Percentiles rank a stretch among this genome's conserved stretches.
Evolutionary conservation across 371 early-diverging fungal species (phyloP).

Genomic region (Circinella minor): DNA sequence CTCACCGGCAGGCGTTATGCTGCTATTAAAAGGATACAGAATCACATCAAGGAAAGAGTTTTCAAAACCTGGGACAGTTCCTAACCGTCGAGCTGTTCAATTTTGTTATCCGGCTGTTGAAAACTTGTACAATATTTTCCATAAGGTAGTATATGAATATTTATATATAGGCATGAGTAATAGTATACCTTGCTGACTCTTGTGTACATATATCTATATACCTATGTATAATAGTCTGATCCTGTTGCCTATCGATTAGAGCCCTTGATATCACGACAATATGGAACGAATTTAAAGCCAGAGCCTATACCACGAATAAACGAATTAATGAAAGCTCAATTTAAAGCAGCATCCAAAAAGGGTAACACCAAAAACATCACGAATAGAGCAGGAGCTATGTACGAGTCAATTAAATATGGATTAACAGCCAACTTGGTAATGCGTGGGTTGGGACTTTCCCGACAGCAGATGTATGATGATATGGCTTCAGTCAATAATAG

Average conservation of each 20-base stretch:
- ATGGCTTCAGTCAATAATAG: slow-evolving; percentile 27
- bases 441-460: slow-evolving; percentile 55
- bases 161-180: too few relatives aligned
- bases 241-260: slow-evolving; percentile 73
- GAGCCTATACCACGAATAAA: slow-evolving; percentile 79
- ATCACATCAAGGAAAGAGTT: slow-evolving; percentile 54
- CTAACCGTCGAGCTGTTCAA: not conserved
- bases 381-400: slow-evolving; percentile 73
- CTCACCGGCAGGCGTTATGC: slow-evolving; percentile 78
- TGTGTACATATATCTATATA: not conserved
- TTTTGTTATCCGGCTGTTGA: slow-evolving; percentile 67
- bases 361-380: slow-evolving; percentile 71
- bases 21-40: slow-evolving; percentile 72
- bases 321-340: slow-evolving; percentile 71
- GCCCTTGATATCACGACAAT: slow-evolving; percentile 66
- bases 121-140: slow-evolving; percentile 83
- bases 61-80: slow-evolving; percentile 21
- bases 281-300: slow-evolving; percentile 62
- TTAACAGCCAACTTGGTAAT: slow-evolving; percentile 60
- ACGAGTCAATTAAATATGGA: slow-evolving; percentile 65
- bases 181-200: too few relatives aligned
- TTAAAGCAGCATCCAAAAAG: slow-evolving; percentile 69
- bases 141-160: slow-evolving; percentile 42
- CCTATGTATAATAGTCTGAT: slow-evolving; percentile 33
- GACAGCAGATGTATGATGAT: slow-evolving; percentile 50